Evolutionary conservation across 331 rosid genomes (phyloP).

Genomic region (Telfairia occidentalis): DNA sequence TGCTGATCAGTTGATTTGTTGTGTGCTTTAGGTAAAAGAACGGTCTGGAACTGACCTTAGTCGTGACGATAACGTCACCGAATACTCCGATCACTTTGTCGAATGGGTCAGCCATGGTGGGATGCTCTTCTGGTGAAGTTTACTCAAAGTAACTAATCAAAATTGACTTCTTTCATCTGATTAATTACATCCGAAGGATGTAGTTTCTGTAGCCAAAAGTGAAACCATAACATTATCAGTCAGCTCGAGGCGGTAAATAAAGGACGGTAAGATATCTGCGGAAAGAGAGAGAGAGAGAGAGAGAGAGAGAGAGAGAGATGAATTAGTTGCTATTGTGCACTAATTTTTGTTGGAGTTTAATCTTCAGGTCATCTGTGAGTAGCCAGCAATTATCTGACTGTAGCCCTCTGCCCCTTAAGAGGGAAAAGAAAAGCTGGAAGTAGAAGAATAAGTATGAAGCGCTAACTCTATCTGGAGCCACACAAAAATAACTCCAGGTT

Average conservation of each 20-base stretch:
- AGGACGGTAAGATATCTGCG: conserved; percentile 35
- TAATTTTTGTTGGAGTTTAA: conserved; percentile 26
- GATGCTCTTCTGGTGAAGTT: conserved; percentile 29
- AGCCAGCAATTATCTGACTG: conserved; percentile 15
- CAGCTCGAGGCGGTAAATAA: conserved; percentile 5
- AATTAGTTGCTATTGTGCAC: conserved; percentile 20
- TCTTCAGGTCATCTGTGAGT: conserved; percentile 19
- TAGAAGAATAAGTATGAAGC: conserved; percentile 22
- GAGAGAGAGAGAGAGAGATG: conserved; percentile 20
- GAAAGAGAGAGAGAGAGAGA: conserved; percentile 25
- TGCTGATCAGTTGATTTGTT: neutral
- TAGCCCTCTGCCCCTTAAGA: neutral
- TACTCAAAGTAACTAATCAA: conserved; percentile 5
- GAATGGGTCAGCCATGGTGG: conserved; percentile 57
- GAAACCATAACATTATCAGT: neutral
- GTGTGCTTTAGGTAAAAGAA: conserved; percentile 29
- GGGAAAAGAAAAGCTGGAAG: conserved; percentile 18
- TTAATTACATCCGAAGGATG: conserved; percentile 58
- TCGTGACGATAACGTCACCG: conserved; percentile 2
- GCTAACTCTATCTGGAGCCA: conserved; percentile 17
- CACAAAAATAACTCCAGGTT: conserved; percentile 7
- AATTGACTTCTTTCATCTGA: conserved; percentile 15
- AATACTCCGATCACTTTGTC: conserved; percentile 30
- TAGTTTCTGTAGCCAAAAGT: conserved; percentile 46
- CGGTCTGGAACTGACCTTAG: conserved; percentile 26